Percentiles rank a stretch among this genome's conserved stretches.
phyloP scores from a whole-genome alignment of 2,329 filamentous ascomycete genomes.

The Podosphaera fusca region DNA sequence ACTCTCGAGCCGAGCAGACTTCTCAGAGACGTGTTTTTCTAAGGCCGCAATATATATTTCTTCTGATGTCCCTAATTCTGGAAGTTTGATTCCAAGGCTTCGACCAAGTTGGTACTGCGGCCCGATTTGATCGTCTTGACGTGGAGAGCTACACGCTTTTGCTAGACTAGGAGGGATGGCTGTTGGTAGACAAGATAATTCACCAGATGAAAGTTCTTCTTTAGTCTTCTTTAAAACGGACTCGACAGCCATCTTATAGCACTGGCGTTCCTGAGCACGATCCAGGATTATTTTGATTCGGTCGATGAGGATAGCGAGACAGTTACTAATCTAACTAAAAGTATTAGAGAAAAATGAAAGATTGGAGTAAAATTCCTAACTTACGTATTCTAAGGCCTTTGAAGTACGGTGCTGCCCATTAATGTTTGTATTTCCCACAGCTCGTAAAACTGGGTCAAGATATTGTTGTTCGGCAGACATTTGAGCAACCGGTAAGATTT shows the following conservation, averaged over 20 bases:
- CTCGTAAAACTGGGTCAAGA: constrained; percentile 32
- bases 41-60: constrained; percentile 10
- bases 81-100: constrained; percentile 22
- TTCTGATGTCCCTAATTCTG: constrained; percentile 15
- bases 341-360: neutral
- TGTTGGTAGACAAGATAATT: neutral
- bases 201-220: constrained; percentile 18
- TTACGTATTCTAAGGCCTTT: constrained; percentile 27
- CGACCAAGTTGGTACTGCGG: constrained; percentile 22
- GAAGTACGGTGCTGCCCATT: constrained; percentile 23
- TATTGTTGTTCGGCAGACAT: constrained; percentile 49
- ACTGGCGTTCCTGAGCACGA: constrained; percentile 23
- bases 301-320: constrained; percentile 27
- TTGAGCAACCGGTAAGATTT: constrained; percentile 44
- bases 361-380: constrained; percentile 7
- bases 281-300: constrained; percentile 21
- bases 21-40: constrained; percentile 16
- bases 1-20: constrained; percentile 21
- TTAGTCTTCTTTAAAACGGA: constrained; percentile 22
- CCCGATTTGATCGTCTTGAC: constrained; percentile 19
- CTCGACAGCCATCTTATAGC: constrained; percentile 21
- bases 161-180: neutral
- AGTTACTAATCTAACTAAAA: constrained; percentile 24
- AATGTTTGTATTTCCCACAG: constrained; percentile 21
- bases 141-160: constrained; percentile 5